Evolutionary conservation across 2,329 filamentous ascomycete genomes (phyloP), one percentile per base, ranked within the genome.

Genomic region (Cladosporium sp.): DNA sequence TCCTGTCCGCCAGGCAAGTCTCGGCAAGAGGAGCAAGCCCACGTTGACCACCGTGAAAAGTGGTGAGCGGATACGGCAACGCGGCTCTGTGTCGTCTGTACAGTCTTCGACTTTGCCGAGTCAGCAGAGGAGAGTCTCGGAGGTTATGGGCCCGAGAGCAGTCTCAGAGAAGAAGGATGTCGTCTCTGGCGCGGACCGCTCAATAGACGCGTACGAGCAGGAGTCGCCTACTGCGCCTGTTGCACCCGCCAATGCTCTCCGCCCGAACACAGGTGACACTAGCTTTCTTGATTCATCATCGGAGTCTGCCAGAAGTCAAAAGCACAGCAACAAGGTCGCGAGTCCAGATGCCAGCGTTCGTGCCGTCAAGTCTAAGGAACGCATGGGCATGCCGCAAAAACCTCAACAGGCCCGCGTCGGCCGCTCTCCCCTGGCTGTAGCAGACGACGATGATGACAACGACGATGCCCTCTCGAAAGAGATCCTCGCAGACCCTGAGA

Each of bases 21-120:
- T 77, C 22, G 74, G 75, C 13, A 69, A 73, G 56, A 68, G 73
- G 49, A 72, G 69, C 13, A 75, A 72, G 56, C 74, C 75, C 5
- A 74, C 71, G 7, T 58, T 77, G 56, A 76, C 73, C 52, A 76
- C 71, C 0, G 75, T 77, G 52, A 74, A 70, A 56, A 74, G 71
- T 37, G 50, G 50, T n/a, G 50, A 52, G 18, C 54, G 53, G 3
- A 52, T 64, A 31, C 54, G 57, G n/a, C 59, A 54, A 43, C 44
- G 38, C 10, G 57, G 49, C 33, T 49, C 55, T 2, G 50, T 34
- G 32, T 45, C 49, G 1, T 18, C 43, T 6, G 56, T 58, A n/a
- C 55, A 54, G 7, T 10, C 59, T 8, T 46, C 51, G 3, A 52
- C 22, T 35, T 49, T 60, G 14, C 58, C 61, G 6, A 58, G 57